Percentiles rank a stretch among this genome's conserved stretches.
Conservation (phyloP, 805 yeast genomes). For the Yarrowia osloensis region DNA sequence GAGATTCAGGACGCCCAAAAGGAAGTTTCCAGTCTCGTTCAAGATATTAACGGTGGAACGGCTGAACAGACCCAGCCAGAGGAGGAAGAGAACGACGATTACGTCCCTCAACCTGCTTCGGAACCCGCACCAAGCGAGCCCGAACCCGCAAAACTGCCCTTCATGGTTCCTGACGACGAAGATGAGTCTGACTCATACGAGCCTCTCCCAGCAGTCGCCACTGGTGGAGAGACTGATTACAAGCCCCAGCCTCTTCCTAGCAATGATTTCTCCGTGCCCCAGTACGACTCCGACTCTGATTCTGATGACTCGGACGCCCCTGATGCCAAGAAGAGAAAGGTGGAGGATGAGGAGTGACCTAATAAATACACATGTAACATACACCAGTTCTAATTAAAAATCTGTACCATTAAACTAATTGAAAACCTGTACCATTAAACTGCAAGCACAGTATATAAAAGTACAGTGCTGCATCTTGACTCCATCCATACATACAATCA, state of each 20-base stretch:
- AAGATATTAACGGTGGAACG: not conserved
- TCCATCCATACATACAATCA: too few species aligned
- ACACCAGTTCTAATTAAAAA: not conserved
- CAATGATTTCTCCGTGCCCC: slow-evolving; percentile 32
- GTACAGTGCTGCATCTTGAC: too few species aligned
- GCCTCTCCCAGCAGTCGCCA: slow-evolving; percentile 1
- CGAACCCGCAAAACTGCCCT: not conserved
- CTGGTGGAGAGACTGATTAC: not conserved
- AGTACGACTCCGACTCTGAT: slow-evolving; percentile 34
- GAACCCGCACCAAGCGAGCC: not conserved
- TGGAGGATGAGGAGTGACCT: not conserved
- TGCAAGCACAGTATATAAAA: too few species aligned
- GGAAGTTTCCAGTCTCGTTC: slow-evolving; percentile 6
- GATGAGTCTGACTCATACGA: slow-evolving; percentile 5
- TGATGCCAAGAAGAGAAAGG: slow-evolving; percentile 38
- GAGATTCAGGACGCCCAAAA: slow-evolving; percentile 5
- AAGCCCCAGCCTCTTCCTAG: not conserved
- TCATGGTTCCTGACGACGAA: not conserved
- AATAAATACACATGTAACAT: not conserved
- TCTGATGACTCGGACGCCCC: slow-evolving; percentile 43
- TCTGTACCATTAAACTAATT: not conserved
- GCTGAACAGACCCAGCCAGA: not conserved
- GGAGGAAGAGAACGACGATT: slow-evolving; percentile 4
- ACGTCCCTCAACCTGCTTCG: slow-evolving; percentile 11
- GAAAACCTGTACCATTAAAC: too few species aligned